Conservation (phyloP, 1,284 basidiomycete genomes). For the Chondrostereum purpureum region DNA sequence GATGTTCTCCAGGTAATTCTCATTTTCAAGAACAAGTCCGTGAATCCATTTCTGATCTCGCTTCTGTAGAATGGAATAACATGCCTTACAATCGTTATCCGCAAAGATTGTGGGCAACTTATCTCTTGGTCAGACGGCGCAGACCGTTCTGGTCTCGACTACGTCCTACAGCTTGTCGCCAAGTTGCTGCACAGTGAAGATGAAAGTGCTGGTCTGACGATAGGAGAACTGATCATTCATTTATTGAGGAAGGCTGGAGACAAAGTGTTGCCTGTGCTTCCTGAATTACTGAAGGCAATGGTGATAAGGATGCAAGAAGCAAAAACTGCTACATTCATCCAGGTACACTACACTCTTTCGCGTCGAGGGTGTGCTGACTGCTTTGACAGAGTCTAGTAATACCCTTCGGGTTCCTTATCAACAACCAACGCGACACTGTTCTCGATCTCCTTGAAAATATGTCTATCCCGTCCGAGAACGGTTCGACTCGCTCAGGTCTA, state of each 20-base stretch:
- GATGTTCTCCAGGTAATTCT: slow-evolving; percentile 72
- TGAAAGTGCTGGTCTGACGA: slow-evolving; percentile 84
- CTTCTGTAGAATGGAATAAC: slow-evolving; percentile 67
- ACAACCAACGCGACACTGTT: slow-evolving; percentile 74
- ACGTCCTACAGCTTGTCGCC: slow-evolving; percentile 70
- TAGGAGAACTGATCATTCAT: slow-evolving; percentile 93
- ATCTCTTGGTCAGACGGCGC: slow-evolving; percentile 65
- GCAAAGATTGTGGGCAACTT: slow-evolving; percentile 82
- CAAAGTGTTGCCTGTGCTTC: slow-evolving; percentile 74
- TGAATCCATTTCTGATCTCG: slow-evolving; percentile 4
- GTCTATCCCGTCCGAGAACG: slow-evolving; percentile 43
- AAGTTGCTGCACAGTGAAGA: slow-evolving; percentile 72
- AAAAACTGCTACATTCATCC: slow-evolving; percentile 83
- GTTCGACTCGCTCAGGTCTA: slow-evolving; percentile 62
- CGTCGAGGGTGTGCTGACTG: neutral
- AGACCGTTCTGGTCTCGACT: slow-evolving; percentile 70
- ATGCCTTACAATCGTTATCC: slow-evolving; percentile 77
- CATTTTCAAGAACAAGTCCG: neutral
- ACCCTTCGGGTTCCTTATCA: slow-evolving; percentile 90
- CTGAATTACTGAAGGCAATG: slow-evolving; percentile 82
- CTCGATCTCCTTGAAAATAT: slow-evolving; percentile 70
- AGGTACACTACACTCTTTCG: slow-evolving; percentile 38
- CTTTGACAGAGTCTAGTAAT: slow-evolving; percentile 69
- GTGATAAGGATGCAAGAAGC: slow-evolving; percentile 75
- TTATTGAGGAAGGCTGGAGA: slow-evolving; percentile 78